A percentile compares a stretch with the other conserved stretches of the same genome.
Conservation (phyloP, 768 basidiomycete genomes). For the Hygrocybe punicea region DNA sequence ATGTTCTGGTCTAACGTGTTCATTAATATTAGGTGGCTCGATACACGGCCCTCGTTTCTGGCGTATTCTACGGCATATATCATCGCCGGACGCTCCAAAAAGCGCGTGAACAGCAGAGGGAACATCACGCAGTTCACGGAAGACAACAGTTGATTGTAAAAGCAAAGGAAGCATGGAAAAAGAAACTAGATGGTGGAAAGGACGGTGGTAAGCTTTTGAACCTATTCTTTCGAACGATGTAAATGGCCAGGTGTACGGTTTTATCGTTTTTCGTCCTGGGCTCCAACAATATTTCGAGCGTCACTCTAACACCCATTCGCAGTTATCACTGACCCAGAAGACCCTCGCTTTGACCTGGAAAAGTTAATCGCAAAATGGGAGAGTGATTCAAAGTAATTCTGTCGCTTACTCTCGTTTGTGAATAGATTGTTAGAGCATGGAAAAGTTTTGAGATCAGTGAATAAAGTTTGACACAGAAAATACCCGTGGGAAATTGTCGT, state of each 20-base stretch:
- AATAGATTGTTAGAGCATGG: neutral
- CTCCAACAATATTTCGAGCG: too few species aligned
- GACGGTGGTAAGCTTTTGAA: slow-evolving; percentile 52
- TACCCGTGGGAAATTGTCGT: slow-evolving; percentile 1
- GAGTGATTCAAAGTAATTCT: slow-evolving; percentile 56
- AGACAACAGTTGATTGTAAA: slow-evolving; percentile 75
- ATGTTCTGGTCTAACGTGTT: neutral
- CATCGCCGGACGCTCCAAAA: slow-evolving; percentile 89
- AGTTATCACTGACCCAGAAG: slow-evolving; percentile 93
- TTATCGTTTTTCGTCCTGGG: neutral
- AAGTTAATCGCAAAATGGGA: slow-evolving; percentile 78
- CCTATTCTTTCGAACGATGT: slow-evolving; percentile 4
- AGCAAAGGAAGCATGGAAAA: slow-evolving; percentile 88
- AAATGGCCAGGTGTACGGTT: neutral
- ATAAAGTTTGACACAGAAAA: neutral
- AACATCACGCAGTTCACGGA: slow-evolving; percentile 67
- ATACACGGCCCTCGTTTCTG: slow-evolving; percentile 84
- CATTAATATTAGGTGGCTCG: slow-evolving; percentile 71
- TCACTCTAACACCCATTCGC: slow-evolving; percentile 13
- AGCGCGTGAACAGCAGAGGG: slow-evolving; percentile 71
- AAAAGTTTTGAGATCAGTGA: neutral
- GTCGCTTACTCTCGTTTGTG: slow-evolving; percentile 10
- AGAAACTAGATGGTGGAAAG: slow-evolving; percentile 59
- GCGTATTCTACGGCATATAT: slow-evolving; percentile 87
- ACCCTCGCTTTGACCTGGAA: slow-evolving; percentile 95